A percentile compares a stretch with the other conserved stretches of the same genome.
These are phyloP conservation scores for Magnusiomyces tetraspermus DNA, from an alignment of 1,139 yeast genomes.

Conservation along the genomic window DNA sequence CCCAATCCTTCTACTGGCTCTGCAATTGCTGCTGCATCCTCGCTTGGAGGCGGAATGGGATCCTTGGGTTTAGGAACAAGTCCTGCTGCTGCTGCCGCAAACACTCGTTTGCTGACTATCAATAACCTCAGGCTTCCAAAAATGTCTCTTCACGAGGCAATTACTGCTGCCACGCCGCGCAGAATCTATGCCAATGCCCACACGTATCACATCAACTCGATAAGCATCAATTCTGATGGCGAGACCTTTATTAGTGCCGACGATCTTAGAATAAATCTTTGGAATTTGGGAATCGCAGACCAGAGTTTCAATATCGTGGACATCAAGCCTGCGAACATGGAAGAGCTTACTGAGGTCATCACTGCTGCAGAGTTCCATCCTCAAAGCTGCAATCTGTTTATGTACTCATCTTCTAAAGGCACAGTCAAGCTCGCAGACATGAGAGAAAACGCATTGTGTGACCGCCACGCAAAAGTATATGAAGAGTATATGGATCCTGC, in stretches of 20 bases:
- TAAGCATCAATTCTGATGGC: slow-evolving; percentile 88
- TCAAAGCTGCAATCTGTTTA: slow-evolving; percentile 78
- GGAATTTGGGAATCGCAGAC: slow-evolving; percentile 93
- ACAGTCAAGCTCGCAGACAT: slow-evolving; percentile 92
- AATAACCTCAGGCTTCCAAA: slow-evolving; percentile 64
- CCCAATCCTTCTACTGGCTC: slow-evolving; percentile 12
- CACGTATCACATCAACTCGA: slow-evolving; percentile 95
- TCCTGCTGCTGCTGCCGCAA: background rate
- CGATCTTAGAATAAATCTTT: slow-evolving; percentile 87
- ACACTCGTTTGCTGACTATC: slow-evolving; percentile 22
- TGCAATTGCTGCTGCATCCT: background rate
- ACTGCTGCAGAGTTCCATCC: slow-evolving; percentile 98
- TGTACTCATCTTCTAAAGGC: slow-evolving; percentile 96
- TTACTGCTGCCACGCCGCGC: slow-evolving; percentile 91
- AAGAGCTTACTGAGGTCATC: slow-evolving; percentile 94
- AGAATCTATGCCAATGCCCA: slow-evolving; percentile 91
- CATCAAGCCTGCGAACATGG: slow-evolving; percentile 97
- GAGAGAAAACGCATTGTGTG: slow-evolving; percentile 94
- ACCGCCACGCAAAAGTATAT: slow-evolving; percentile 73
- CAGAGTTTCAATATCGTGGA: slow-evolving; percentile 93
- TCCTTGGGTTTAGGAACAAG: background rate
- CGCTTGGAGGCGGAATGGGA: slow-evolving; percentile 3
- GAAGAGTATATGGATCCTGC: slow-evolving; percentile 93
- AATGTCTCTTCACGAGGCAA: slow-evolving; percentile 83
- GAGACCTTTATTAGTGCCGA: slow-evolving; percentile 92